Evolutionary conservation across 164 flowering plant genomes (phyloP).

Genomic region (Brasenia schreberi): DNA sequence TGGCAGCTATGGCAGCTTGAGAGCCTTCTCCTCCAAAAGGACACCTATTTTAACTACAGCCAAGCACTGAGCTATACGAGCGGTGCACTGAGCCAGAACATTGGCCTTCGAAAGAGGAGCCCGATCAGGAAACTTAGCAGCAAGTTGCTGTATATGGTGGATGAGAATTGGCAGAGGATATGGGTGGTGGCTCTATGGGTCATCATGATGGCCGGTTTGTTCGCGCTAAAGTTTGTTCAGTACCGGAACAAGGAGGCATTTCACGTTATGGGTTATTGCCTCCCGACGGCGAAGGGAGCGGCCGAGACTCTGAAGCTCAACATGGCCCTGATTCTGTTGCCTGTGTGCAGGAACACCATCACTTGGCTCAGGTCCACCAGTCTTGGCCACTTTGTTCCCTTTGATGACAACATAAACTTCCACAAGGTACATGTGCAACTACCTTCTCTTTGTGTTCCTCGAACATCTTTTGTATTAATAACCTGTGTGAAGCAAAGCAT

Average conservation of each 20-base stretch:
- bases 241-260: slow-evolving; percentile 64
- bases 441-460: background rate
- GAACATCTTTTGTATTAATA: too few species aligned
- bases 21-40: slow-evolving; percentile 84
- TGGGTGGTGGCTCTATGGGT: slow-evolving; percentile 88
- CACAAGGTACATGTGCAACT: slow-evolving; percentile 62
- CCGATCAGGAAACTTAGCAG: slow-evolving; percentile 33
- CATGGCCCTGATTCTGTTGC: slow-evolving; percentile 88
- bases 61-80: slow-evolving; percentile 97
- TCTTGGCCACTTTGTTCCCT: slow-evolving; percentile 48
- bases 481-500: too few species aligned
- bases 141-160: slow-evolving; percentile 36
- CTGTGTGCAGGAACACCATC: slow-evolving; percentile 90
- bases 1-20: slow-evolving; percentile 96
- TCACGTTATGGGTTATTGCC: slow-evolving; percentile 84
- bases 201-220: slow-evolving; percentile 52
- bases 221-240: slow-evolving; percentile 76
- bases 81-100: slow-evolving; percentile 94
- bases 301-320: slow-evolving; percentile 93
- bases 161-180: slow-evolving; percentile 85
- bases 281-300: slow-evolving; percentile 87
- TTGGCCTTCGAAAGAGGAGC: slow-evolving; percentile 54
- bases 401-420: slow-evolving; percentile 95
- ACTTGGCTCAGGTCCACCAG: slow-evolving; percentile 87
- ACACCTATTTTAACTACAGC: slow-evolving; percentile 94